These are phyloP conservation scores for Aspergillus puulaauensis DNA, from an alignment of 2,329 filamentous ascomycete genomes.

Conservation along the genomic window DNA sequence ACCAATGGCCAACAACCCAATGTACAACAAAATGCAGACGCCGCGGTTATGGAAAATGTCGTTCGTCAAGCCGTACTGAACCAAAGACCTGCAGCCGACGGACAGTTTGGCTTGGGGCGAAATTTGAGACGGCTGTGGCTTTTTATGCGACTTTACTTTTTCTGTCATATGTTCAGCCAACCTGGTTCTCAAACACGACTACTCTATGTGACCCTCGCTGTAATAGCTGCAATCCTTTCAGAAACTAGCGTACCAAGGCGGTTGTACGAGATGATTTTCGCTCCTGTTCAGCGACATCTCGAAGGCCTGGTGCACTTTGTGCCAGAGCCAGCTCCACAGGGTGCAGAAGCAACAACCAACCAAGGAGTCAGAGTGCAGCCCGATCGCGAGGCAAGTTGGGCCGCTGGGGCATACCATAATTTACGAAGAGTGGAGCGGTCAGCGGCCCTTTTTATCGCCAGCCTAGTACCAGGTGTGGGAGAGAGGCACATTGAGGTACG, in stretches of 20 bases:
- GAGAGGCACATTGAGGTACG: conserved; percentile 60
- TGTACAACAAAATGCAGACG: conserved; percentile 16
- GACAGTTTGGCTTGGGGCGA: conserved; percentile 40
- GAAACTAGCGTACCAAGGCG: conserved; percentile 41
- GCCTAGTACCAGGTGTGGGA: conserved; percentile 61
- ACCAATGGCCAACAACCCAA: conserved; percentile 7
- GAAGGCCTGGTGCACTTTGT: conserved; percentile 41
- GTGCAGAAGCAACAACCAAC: conserved; percentile 8
- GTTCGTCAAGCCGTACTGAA: conserved; percentile 35
- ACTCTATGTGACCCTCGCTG: conserved; percentile 38
- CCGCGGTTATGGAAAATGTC: conserved; percentile 28
- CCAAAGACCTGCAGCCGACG: conserved; percentile 22
- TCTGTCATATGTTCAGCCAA: conserved; percentile 58
- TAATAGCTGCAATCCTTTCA: conserved; percentile 41
- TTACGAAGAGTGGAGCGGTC: conserved; percentile 54
- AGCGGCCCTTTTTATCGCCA: conserved; percentile 62
- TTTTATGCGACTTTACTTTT: conserved; percentile 57
- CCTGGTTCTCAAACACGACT: conserved; percentile 47
- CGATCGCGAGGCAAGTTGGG: conserved; percentile 2
- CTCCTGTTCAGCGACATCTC: conserved; percentile 44
- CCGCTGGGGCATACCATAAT: conserved; percentile 22
- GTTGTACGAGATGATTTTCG: conserved; percentile 34
- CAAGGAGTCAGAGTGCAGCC: conserved; percentile 4
- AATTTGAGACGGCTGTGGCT: conserved; percentile 54
- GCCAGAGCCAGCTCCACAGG: conserved; percentile 14